Evolutionary conservation across 73 alveolate species (phyloP).

Genomic region (Paramecium caudatum): DNA sequence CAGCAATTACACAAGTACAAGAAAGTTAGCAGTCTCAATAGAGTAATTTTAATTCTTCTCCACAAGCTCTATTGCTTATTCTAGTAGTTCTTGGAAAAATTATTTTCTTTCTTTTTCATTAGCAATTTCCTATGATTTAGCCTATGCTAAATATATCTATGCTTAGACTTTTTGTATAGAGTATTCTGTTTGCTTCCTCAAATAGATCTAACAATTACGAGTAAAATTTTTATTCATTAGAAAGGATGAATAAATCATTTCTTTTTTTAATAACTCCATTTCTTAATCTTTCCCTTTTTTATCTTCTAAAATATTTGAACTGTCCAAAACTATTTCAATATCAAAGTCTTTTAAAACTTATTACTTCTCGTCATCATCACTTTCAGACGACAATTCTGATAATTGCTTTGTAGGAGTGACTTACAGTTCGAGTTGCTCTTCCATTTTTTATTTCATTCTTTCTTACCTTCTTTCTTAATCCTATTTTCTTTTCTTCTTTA

Average conservation of each 20-base stretch:
- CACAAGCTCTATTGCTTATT: background rate
- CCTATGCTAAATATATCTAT: background rate
- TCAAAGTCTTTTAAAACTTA: background rate
- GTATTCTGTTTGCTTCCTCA: background rate
- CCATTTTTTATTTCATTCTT: background rate
- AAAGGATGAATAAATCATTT: slow-evolving; percentile 4
- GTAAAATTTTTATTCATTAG: background rate
- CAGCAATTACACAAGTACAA: background rate
- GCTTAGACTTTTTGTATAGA: slow-evolving; percentile 19
- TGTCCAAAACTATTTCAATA: background rate
- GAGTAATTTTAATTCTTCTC: background rate
- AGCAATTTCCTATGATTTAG: background rate
- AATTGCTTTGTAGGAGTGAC: too few relatives aligned
- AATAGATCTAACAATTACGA: background rate
- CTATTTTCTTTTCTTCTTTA: background rate
- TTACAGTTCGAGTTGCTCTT: background rate
- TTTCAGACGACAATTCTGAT: background rate
- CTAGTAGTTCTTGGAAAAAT: background rate
- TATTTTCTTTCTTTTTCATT: background rate
- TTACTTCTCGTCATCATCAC: background rate
- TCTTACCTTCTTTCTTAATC: too few relatives aligned
- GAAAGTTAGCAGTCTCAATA: background rate
- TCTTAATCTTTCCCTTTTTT: background rate
- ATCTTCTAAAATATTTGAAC: background rate
- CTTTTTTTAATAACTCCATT: background rate